These are phyloP conservation scores for Erigeron philadelphicus DNA, from an alignment of 140 eudicot species.

Conservation along the genomic window DNA sequence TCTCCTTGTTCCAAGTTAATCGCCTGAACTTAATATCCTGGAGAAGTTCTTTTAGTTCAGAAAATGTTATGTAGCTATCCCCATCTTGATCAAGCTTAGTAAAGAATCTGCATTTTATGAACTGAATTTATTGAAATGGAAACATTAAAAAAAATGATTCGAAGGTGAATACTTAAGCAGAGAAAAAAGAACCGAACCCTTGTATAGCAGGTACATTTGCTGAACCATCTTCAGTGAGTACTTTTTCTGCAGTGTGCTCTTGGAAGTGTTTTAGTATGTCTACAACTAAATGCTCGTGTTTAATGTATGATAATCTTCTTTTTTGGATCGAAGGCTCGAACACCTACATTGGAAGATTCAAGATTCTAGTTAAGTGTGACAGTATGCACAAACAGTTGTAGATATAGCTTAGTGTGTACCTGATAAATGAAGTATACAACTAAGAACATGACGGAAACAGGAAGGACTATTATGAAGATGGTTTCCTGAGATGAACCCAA, in stretches of 20 bases:
- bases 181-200: constrained; percentile 30
- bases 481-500: constrained; percentile 22
- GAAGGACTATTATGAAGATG: constrained; percentile 34
- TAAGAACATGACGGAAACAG: constrained; percentile 38
- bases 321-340: constrained; percentile 67
- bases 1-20: constrained; percentile 41
- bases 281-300: constrained; percentile 59
- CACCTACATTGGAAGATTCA: constrained; percentile 28
- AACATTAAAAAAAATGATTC: not conserved
- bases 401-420: constrained; percentile 27
- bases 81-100: constrained; percentile 47
- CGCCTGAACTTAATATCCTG: constrained; percentile 38
- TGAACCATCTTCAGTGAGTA: constrained; percentile 52
- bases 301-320: constrained; percentile 48
- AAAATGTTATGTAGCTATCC: constrained; percentile 43
- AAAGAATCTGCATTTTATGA: constrained; percentile 44
- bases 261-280: constrained; percentile 61
- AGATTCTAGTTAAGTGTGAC: not conserved
- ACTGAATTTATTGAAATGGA: not conserved
- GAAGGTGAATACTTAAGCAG: not conserved
- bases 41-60: constrained; percentile 57
- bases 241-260: constrained; percentile 39
- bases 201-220: constrained; percentile 49
- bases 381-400: not conserved
- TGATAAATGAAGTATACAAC: constrained; percentile 59